A percentile compares a stretch with the other conserved stretches of the same genome.
Evolutionary conservation across 2,329 filamentous ascomycete species (phyloP).

Genomic region (Penicillium fuscoglaucum): DNA sequence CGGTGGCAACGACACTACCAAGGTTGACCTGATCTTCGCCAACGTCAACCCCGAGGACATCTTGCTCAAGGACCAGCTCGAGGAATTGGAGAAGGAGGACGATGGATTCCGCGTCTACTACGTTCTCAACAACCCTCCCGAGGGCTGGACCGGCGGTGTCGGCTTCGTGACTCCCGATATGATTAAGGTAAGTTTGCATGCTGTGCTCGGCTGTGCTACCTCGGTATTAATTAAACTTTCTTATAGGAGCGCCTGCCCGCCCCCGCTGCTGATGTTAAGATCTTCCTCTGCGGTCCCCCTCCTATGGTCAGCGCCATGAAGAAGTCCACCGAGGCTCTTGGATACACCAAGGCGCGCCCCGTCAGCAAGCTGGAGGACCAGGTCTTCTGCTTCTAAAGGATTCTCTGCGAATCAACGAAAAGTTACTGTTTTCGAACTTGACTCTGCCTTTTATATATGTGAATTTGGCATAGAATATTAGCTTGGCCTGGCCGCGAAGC

Average conservation of each 20-base stretch:
- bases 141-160: constrained; percentile 86
- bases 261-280: constrained; percentile 83
- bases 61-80: constrained; percentile 86
- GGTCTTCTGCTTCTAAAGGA: constrained; percentile 84
- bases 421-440: neutral
- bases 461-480: neutral
- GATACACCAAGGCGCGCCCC: constrained; percentile 86
- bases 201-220: neutral
- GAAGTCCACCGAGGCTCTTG: constrained; percentile 86
- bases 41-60: constrained; percentile 95
- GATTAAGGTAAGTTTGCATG: constrained; percentile 67
- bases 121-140: constrained; percentile 92
- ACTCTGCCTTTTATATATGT: neutral
- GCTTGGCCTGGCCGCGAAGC: neutral
- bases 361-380: constrained; percentile 98
- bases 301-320: constrained; percentile 97
- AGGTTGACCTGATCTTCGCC: constrained; percentile 94
- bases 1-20: constrained; percentile 74
- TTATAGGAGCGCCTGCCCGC: constrained; percentile 63
- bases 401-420: neutral
- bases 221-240: constrained; percentile 4
- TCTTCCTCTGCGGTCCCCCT: constrained; percentile 90
- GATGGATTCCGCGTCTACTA: constrained; percentile 85
- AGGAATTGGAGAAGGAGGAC: constrained; percentile 74
- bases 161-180: constrained; percentile 95